Conservation (phyloP, 1,284 basidiomycete genomes). For the Cystobasidiaceae sp. region DNA sequence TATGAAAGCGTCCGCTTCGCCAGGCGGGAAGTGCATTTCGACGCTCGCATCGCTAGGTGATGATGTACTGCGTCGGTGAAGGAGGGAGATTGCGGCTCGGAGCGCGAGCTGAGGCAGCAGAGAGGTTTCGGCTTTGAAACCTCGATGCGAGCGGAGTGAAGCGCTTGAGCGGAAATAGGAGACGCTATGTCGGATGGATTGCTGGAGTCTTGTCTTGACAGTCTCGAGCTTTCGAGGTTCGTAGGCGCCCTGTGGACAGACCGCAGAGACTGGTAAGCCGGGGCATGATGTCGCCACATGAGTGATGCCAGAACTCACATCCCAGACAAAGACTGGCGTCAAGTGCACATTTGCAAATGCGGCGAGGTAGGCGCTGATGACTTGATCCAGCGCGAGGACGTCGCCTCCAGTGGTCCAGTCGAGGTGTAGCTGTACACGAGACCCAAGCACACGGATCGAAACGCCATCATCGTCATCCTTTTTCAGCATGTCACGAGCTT, state of each 20-base stretch:
- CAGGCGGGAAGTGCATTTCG: constrained; percentile 11
- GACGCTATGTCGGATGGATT: constrained; percentile 2
- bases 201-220: constrained; percentile 4
- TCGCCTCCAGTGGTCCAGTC: constrained; percentile 25
- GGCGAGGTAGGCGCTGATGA: background rate
- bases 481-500: no score
- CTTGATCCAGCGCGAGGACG: background rate
- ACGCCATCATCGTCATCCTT: no score
- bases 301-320: no score
- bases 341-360: constrained; percentile 12
- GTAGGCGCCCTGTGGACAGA: background rate
- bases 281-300: background rate
- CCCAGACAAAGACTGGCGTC: constrained; percentile 25
- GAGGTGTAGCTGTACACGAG: constrained; percentile 21
- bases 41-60: background rate
- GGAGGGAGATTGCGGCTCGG: background rate
- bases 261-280: background rate
- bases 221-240: constrained; percentile 20
- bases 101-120: constrained; percentile 6
- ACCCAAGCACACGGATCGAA: no score
- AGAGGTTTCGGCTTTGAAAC: constrained; percentile 5
- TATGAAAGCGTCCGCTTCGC: constrained; percentile 23
- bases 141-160: background rate
- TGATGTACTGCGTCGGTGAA: background rate
- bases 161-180: constrained; percentile 20